Conservation (phyloP, 2,329 filamentous ascomycete species). For the Stagonosporopsis tanaceti region DNA sequence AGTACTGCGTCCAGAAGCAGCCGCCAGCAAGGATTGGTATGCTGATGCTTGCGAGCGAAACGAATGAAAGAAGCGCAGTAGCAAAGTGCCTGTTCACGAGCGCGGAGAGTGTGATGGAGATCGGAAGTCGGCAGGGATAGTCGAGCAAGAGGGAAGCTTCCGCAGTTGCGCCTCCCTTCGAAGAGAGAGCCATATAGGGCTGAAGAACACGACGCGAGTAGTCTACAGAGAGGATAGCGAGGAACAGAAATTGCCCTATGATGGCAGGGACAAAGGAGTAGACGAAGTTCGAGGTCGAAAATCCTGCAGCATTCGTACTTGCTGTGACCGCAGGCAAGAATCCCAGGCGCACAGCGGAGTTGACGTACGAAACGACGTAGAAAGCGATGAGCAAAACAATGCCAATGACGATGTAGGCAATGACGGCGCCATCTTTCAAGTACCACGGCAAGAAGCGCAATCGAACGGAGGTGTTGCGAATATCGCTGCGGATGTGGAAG, state of each 20-base stretch:
- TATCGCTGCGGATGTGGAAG: constrained; percentile 57
- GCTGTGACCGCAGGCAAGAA: constrained; percentile 75
- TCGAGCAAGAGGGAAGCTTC: constrained; percentile 72
- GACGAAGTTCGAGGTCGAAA: constrained; percentile 87
- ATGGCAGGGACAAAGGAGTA: constrained; percentile 79
- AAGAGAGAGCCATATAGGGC: constrained; percentile 72
- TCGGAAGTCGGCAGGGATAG: constrained; percentile 72
- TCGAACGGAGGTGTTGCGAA: constrained; percentile 62
- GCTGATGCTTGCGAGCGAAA: constrained; percentile 66
- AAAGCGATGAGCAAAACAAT: constrained; percentile 57
- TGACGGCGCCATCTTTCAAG: constrained; percentile 70
- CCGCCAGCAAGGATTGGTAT: constrained; percentile 74
- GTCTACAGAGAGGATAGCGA: constrained; percentile 73
- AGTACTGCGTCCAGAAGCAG: constrained; percentile 76
- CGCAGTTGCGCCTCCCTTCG: constrained; percentile 66
- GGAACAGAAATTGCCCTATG: constrained; percentile 71
- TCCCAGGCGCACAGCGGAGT: constrained; percentile 69
- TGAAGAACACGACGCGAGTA: constrained; percentile 70
- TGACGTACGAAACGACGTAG: constrained; percentile 80
- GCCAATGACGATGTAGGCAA: constrained; percentile 65
- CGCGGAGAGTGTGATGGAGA: constrained; percentile 67
- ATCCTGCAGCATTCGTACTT: constrained; percentile 67
- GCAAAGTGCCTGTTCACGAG: constrained; percentile 69
- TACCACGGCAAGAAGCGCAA: constrained; percentile 80
- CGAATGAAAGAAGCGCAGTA: constrained; percentile 67